Evolutionary conservation across 495 filamentous ascomycete species (phyloP).

Genomic region (Xylona heveae): DNA sequence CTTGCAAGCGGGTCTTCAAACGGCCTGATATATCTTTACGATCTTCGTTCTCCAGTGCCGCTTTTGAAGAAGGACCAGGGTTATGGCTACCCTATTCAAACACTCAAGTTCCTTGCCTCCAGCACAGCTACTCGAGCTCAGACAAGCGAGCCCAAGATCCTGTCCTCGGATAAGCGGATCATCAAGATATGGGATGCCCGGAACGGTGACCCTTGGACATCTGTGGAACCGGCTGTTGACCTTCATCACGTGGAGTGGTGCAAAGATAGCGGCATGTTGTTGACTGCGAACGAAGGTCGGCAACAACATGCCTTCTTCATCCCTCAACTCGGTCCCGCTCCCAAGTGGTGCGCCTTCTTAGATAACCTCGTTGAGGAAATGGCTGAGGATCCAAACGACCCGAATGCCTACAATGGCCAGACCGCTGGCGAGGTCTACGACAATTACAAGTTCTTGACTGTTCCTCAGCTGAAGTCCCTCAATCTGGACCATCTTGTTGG

Average conservation of each 20-base stretch:
- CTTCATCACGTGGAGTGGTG: slow-evolving; percentile 81
- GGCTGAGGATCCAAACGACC: slow-evolving; percentile 59
- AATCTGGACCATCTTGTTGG: slow-evolving; percentile 75
- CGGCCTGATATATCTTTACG: slow-evolving; percentile 81
- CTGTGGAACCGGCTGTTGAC: slow-evolving; percentile 84
- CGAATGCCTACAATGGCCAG: slow-evolving; percentile 32
- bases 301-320: slow-evolving; percentile 93
- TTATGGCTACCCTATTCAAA: slow-evolving; percentile 85
- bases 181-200: slow-evolving; percentile 90
- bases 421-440: slow-evolving; percentile 64
- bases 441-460: slow-evolving; percentile 93
- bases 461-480: slow-evolving; percentile 56
- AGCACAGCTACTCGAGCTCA: slow-evolving; percentile 37
- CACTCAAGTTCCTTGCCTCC: slow-evolving; percentile 64
- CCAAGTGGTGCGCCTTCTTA: slow-evolving; percentile 88
- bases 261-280: slow-evolving; percentile 70
- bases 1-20: slow-evolving; percentile 74
- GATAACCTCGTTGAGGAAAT: slow-evolving; percentile 97
- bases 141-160: slow-evolving; percentile 54
- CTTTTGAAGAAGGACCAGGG: slow-evolving; percentile 85
- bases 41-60: slow-evolving; percentile 72
- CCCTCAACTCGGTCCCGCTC: slow-evolving; percentile 78
- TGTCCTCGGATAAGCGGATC: slow-evolving; percentile 82
- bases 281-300: slow-evolving; percentile 88
- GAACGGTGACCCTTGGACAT: slow-evolving; percentile 73